Base-by-base conservation (phyloP, 495 filamentous ascomycete species). In the Lepidopterella palustris region DNA sequence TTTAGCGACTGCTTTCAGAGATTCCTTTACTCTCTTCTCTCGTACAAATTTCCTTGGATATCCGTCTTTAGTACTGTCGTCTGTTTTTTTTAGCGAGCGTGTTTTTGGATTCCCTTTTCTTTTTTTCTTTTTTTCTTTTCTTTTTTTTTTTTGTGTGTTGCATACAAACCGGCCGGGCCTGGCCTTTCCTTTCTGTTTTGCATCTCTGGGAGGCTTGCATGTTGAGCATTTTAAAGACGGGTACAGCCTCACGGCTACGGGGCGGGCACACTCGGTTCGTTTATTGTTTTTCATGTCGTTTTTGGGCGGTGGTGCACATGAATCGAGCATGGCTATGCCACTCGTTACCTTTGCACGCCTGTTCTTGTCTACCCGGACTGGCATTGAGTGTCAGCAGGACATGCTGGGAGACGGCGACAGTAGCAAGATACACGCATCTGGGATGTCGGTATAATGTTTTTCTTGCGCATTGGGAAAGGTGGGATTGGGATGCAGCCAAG, bases 211-310 rank as follows among this genome's bases (percentile, higher is more conserved):
- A 71, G 73, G 74, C 61, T 70, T 61, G 67, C 68, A 68, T 72
- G 61, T 72, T 63, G 59, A 60, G 71, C 71, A 73, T 75, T 73
- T 77, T 69, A 71, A 82, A 82, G 78, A 83, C 71, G 69, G 75
- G 76, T 76, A 79, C 59, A 74, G 81, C 80, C 80, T 80, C 81
- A 72, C 80, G 81, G 81, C 80, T 76, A 80, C 75, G 71, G 76
- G 77, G 79, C 73, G 74, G 78, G 66, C 47, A 67, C 67, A 77
- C 70, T 75, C 77, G 75, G 71, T 76, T 73, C 61, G 59, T 60
- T 70, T 69, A 59, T 56, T 59, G 69, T 66, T 67, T 55, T 62
- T 64, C 63, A 52, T 76, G 71, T 69, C 60, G 59, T 71, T 28
- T 78, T 75, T 65, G 63, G 64, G 62, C 69, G 72, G 73, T 71